Percentiles rank a stretch among this genome's conserved stretches.
Conservation (phyloP, 805 yeast genomes). For the Starmerella apis region DNA sequence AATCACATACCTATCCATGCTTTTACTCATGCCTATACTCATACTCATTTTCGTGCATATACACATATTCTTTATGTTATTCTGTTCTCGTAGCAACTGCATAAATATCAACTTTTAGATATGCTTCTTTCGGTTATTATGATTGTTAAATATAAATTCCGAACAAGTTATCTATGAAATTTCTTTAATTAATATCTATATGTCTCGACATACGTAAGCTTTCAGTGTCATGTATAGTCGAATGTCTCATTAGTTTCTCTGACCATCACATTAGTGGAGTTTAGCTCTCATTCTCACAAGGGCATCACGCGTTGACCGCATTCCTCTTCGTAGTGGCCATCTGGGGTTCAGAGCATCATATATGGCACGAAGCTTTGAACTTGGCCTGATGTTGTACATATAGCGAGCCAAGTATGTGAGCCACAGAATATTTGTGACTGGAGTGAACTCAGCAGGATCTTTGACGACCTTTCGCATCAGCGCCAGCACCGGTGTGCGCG, state of each 20-base stretch:
- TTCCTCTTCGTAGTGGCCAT: constrained; percentile 16
- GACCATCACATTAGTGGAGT: too few species aligned
- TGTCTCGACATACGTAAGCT: background rate
- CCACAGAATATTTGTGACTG: constrained; percentile 53
- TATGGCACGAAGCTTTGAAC: constrained; percentile 10
- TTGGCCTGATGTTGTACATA: constrained; percentile 26
- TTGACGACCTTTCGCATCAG: constrained; percentile 34
- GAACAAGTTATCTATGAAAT: too few species aligned
- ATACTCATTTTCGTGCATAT: background rate
- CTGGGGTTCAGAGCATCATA: constrained; percentile 10
- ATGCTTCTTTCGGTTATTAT: too few species aligned
- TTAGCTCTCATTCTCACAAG: constrained; percentile 2
- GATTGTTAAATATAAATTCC: too few species aligned
- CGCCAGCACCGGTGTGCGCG: constrained; percentile 51
- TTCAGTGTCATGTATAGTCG: too few species aligned
- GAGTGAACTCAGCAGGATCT: constrained; percentile 40
- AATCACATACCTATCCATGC: background rate
- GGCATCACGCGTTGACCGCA: constrained; percentile 19
- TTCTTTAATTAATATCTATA: too few species aligned
- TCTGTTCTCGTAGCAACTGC: background rate
- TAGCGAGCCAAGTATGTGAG: constrained; percentile 49
- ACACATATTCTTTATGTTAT: background rate
- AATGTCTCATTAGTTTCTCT: too few species aligned
- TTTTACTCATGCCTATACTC: background rate
- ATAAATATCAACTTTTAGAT: too few species aligned